Evolutionary conservation across 768 basidiomycete species (phyloP).

Genomic region (Phlegmacium glaucopus): DNA sequence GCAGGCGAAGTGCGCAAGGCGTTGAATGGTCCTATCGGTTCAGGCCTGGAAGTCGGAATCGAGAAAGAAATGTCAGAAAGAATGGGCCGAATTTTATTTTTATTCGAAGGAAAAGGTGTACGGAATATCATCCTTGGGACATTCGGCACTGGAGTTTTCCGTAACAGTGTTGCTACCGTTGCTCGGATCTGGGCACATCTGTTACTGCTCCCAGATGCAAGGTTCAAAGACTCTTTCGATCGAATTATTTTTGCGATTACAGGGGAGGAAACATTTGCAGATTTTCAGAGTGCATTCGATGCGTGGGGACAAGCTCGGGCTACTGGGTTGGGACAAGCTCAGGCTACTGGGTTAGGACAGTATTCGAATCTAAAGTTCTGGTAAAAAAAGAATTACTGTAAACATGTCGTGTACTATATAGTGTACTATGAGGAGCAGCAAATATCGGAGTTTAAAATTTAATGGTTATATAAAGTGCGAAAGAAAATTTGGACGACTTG

Average conservation of each 20-base stretch:
- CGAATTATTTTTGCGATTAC: conserved; percentile 60
- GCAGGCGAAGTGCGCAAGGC: conserved; percentile 43
- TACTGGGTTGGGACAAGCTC: conserved; percentile 1
- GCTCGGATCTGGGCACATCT: conserved; percentile 64
- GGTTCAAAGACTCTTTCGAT: conserved; percentile 55
- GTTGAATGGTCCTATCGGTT: conserved; percentile 7
- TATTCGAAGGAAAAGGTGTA: conserved; percentile 57
- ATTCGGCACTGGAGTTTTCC: conserved; percentile 72
- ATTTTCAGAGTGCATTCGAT: conserved; percentile 24
- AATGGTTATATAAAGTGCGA: conserved; percentile 22
- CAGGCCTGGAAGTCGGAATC: conserved; percentile 36
- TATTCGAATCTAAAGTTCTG: background rate
- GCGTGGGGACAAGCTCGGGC: conserved; percentile 19
- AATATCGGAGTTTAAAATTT: no score
- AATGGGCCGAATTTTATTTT: conserved; percentile 59
- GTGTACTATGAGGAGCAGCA: no score
- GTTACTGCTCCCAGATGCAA: conserved; percentile 41
- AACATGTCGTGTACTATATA: no score
- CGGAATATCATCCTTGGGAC: conserved; percentile 61
- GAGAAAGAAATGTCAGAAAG: conserved; percentile 58
- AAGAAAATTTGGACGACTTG: conserved; percentile 9
- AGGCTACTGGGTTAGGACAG: conserved; percentile 2
- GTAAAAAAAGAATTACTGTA: no score
- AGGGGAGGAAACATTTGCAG: conserved; percentile 21
- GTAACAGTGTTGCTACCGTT: conserved; percentile 51